phyloP scores from a whole-genome alignment of 306 rosid genomes.

The Corylus avellana region DNA sequence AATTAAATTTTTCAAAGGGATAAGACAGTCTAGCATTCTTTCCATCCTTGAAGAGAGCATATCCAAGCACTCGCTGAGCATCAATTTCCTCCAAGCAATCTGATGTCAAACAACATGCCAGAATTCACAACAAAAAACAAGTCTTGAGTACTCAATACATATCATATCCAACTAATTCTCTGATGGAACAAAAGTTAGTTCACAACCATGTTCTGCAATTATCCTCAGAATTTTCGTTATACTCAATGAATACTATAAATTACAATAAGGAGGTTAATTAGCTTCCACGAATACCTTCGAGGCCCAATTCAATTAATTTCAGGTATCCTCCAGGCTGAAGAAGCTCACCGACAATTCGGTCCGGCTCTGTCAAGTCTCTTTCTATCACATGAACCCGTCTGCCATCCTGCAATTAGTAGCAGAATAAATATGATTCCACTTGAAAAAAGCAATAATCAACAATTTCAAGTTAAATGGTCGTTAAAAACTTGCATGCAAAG shows the following conservation, averaged over 20 bases:
- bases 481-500: constrained; percentile 10
- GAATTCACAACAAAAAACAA: constrained; percentile 20
- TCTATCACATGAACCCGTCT: constrained; percentile 58
- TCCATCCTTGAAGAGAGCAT: constrained; percentile 67
- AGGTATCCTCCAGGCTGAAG: constrained; percentile 73
- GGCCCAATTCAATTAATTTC: constrained; percentile 59
- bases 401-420: constrained; percentile 47
- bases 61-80: constrained; percentile 65
- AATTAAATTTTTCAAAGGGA: constrained; percentile 54
- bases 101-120: constrained; percentile 28
- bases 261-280: background rate
- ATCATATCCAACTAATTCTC: background rate
- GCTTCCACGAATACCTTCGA: constrained; percentile 47
- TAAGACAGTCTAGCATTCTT: constrained; percentile 45
- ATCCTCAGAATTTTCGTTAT: background rate
- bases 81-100: constrained; percentile 70
- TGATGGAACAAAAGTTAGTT: background rate
- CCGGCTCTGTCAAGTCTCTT: constrained; percentile 59
- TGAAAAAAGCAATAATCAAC: background rate
- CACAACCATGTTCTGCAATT: background rate
- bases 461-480: background rate
- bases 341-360: constrained; percentile 69
- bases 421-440: too few species aligned
- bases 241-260: background rate
- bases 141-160: background rate